Evolutionary conservation across 2,329 filamentous ascomycete species (phyloP).

Genomic region (Macroventuria anomochaeta): DNA sequence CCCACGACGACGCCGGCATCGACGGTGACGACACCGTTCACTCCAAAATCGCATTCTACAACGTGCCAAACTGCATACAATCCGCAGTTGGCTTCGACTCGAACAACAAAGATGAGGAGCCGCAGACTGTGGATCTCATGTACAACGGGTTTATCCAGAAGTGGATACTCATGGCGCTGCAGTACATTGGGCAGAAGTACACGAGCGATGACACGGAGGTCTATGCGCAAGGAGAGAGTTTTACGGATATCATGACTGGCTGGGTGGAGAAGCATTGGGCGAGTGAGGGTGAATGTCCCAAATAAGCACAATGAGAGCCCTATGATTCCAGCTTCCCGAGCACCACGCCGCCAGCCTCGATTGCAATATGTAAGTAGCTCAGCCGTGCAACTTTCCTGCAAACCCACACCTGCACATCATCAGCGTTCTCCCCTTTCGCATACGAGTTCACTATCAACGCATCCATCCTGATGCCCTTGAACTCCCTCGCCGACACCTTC

Average conservation of each 20-base stretch:
- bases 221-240: constrained; percentile 60
- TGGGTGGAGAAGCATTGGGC: constrained; percentile 66
- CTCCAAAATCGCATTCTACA: constrained; percentile 73
- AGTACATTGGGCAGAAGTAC: constrained; percentile 62
- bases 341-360: too few relatives aligned
- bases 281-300: constrained; percentile 29
- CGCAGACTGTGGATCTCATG: constrained; percentile 81
- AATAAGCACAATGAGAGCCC: background rate
- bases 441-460: background rate
- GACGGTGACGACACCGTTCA: constrained; percentile 94
- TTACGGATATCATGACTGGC: constrained; percentile 64
- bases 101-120: constrained; percentile 51
- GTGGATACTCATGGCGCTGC: constrained; percentile 78
- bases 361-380: background rate
- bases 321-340: too few relatives aligned
- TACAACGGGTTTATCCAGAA: constrained; percentile 91
- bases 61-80: constrained; percentile 84
- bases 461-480: too few relatives aligned
- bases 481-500: too few relatives aligned
- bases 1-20: constrained; percentile 78
- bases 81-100: constrained; percentile 67
- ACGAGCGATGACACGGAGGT: constrained; percentile 58
- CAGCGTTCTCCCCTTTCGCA: background rate
- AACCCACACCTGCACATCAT: background rate
- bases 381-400: background rate